Evolutionary conservation across 2,329 filamentous ascomycete species (phyloP).

Genomic region (Plectosphaerella sp.): DNA sequence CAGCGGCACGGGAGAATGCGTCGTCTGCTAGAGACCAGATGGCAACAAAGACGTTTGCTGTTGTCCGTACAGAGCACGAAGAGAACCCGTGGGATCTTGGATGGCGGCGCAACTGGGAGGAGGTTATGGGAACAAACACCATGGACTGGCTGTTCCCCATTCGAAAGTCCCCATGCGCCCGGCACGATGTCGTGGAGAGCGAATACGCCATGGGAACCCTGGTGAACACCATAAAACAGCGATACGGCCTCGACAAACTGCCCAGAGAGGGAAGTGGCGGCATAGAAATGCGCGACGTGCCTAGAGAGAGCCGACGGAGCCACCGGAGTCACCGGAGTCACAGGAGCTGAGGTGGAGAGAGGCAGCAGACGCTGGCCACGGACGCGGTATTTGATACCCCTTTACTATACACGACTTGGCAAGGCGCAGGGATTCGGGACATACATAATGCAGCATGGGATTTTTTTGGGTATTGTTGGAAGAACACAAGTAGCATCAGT

Average conservation of each 20-base stretch:
- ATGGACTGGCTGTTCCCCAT: constrained; percentile 81
- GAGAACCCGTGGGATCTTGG: constrained; percentile 87
- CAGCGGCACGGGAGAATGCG: not conserved
- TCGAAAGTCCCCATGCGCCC: constrained; percentile 66
- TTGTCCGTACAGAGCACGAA: constrained; percentile 66
- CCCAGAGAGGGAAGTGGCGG: constrained; percentile 14
- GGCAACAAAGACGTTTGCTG: constrained; percentile 68
- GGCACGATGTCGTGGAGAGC: constrained; percentile 60
- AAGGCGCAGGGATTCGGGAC: not conserved
- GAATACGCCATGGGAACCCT: constrained; percentile 65
- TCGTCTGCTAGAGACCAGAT: constrained; percentile 28
- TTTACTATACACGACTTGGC: not conserved
- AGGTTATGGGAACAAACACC: constrained; percentile 69
- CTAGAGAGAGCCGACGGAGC: not conserved
- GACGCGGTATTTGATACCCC: not conserved
- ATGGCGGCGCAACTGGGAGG: constrained; percentile 63
- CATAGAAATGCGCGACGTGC: constrained; percentile 24
- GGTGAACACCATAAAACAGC: constrained; percentile 49
- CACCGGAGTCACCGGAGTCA: not conserved
- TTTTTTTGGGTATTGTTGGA: too few relatives aligned
- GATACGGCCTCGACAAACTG: constrained; percentile 27
- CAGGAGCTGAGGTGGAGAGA: not conserved
- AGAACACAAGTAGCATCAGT: too few relatives aligned
- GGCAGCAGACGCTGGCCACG: not conserved
- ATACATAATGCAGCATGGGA: not conserved